Evolutionary conservation across 495 filamentous ascomycete species (phyloP), one percentile per base, ranked within the genome.

Genomic region (Aspergillus campestris): DNA sequence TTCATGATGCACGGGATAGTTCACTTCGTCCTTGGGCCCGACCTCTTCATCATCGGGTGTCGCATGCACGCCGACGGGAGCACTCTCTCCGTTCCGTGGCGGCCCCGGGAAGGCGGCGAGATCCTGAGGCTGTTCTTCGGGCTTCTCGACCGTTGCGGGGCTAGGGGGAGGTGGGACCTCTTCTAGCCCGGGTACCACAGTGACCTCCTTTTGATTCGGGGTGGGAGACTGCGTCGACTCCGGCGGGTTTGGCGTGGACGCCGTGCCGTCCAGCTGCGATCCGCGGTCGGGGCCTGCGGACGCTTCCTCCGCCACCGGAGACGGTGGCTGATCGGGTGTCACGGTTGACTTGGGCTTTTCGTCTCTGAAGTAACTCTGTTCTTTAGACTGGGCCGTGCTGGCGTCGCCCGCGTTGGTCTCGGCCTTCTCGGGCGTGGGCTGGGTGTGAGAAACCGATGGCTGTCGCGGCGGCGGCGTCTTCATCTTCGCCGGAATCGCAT

Each of bases 401-500:
- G 73, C 72, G 48, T 78, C 72, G 6, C 69, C 66, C 7, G 70
- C 65, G 42, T 56, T 72, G 12, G 64, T 62, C 40, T 79, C 70
- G 14, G 67, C 46, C 51, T 76, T 79, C 50, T 75, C 70, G 29
- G 73, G 72, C 55, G 68, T 72, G 41, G 65, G 69, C 62, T 71
- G 78, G 56, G 70, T 78, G 56, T 59, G 80, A 55, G 64, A 74
- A 62, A 48, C 71, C 54, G 64, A 71, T 69, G 63, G 70, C 54
- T 55, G 71, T 67, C 70, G 75, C 55, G 60, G 70, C 53, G 77
- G 18, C 18, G 18, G 18, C 18, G 18, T 24, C 18, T 24, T 79
- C 57, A 81, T 83, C 67, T 90, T 89, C 31, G 79, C 69, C 38
- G 84, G 80, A 15, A 84, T 62, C 34, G 69, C 55, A 35, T 71